Evolutionary conservation across 1,284 basidiomycete species (phyloP), one percentile per base, ranked within the genome.

Genomic region (Papiliotrema flavescens): DNA sequence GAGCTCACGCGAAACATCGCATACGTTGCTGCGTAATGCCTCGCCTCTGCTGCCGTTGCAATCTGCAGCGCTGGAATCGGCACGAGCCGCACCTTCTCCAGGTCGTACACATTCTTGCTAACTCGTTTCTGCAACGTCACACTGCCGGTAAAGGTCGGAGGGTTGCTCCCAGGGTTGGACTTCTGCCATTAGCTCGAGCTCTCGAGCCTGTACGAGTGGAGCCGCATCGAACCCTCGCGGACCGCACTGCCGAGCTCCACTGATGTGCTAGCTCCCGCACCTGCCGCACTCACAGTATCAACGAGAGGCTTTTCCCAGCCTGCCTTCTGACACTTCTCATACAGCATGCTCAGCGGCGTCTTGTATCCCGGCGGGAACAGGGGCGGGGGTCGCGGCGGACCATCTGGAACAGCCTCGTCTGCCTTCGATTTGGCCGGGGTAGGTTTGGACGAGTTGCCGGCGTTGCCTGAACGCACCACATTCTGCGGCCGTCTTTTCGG

Each of bases 1-100:
- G 28, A 11, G 84, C 87, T 75, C 71, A 90, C 88, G 59, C 90
- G 84, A 75, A 91, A 89, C 53, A 94, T 74, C 26, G 89, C 89
- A 65, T 91, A 92, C 2, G 88, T 88, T 23, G 90, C 90, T 22
- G 87, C 89, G 83, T 86, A 92, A 67, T 94, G 91, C 47, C 84
- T 85, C 19, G 90, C 89, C 75, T 92, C 86, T 26, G 86, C 70
- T 2, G 83, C 81, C 19, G 84, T 84, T 5, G 82, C 80, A 51
- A 83, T 79, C 42, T 81, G 71, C 64, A 87, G 81, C 14, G 85
- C 81, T 7, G 85, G 85, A 66, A 87, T 83, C 3, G 90, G 86
- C 55, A 83, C 82, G 60, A 93, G 74, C 43, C 84, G 81, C n/a
- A 91, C 85, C 14, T 78, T 80, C 65, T 90, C 88, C 55, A 77